Percentiles rank a stretch among this genome's conserved stretches.
Evolutionary conservation across 108 stramenopile genomes (phyloP).

Genomic region (Skeletonema costatum): DNA sequence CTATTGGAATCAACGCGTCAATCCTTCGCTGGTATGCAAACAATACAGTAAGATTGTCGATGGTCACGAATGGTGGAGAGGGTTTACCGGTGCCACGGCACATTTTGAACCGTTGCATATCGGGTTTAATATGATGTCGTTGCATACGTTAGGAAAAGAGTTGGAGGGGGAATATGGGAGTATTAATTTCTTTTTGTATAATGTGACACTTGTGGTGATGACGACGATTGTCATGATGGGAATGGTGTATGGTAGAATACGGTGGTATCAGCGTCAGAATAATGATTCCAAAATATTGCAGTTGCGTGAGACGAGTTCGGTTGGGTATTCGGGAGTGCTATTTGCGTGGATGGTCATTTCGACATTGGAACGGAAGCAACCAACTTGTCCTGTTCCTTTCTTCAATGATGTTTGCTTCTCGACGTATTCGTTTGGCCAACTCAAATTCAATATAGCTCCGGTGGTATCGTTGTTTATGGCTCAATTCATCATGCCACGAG

Average conservation of each 20-base stretch:
- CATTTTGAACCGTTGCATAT: slow-evolving; percentile 87
- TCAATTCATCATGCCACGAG: slow-evolving; percentile 80
- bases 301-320: slow-evolving; percentile 54
- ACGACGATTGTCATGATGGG: slow-evolving; percentile 65
- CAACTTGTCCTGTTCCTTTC: slow-evolving; percentile 79
- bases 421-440: slow-evolving; percentile 45
- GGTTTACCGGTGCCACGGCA: slow-evolving; percentile 66
- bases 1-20: slow-evolving; percentile 70
- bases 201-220: slow-evolving; percentile 60
- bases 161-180: slow-evolving; percentile 64
- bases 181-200: slow-evolving; percentile 65
- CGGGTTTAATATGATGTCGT: slow-evolving; percentile 79
- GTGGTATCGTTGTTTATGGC: slow-evolving; percentile 63
- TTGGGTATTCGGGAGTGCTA: slow-evolving; percentile 81
- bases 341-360: slow-evolving; percentile 85
- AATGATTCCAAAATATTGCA: not conserved
- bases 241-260: slow-evolving; percentile 40
- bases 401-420: slow-evolving; percentile 72
- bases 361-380: slow-evolving; percentile 48
- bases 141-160: slow-evolving; percentile 56
- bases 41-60: slow-evolving; percentile 45
- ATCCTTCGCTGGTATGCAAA: slow-evolving; percentile 52
- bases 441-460: slow-evolving; percentile 68
- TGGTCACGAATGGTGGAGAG: slow-evolving; percentile 63
- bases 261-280: slow-evolving; percentile 1